A percentile compares a stretch with the other conserved stretches of the same genome.
Evolutionary conservation across 75 land plant species (phyloP).

Genomic region (Adiantum capillusveneris): DNA sequence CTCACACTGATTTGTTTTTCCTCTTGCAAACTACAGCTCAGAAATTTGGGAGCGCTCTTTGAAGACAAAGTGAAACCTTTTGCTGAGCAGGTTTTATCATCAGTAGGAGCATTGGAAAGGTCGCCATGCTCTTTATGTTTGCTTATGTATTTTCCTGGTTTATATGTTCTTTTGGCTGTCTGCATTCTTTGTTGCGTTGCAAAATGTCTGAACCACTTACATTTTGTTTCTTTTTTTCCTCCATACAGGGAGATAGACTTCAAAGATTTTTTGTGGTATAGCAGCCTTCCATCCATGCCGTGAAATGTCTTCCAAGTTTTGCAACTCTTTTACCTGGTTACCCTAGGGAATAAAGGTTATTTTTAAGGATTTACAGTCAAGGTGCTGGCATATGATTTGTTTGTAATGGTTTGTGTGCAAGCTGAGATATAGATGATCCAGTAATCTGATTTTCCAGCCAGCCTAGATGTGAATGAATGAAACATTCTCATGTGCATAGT

Average conservation of each 20-base stretch:
- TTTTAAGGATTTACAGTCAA: too few relatives aligned
- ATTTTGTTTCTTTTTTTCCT: too few relatives aligned
- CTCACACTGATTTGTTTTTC: not conserved
- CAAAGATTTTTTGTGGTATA: conserved; percentile 86
- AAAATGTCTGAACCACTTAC: too few relatives aligned
- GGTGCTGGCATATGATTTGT: too few relatives aligned
- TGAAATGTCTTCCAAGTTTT: not conserved
- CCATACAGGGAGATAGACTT: conserved; percentile 46
- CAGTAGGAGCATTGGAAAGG: conserved; percentile 35
- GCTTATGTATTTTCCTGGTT: not conserved
- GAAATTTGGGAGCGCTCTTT: conserved; percentile 40
- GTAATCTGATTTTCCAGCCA: too few relatives aligned
- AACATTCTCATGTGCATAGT: too few relatives aligned
- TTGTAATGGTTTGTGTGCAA: too few relatives aligned
- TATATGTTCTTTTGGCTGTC: too few relatives aligned
- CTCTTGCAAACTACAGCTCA: conserved; percentile 38
- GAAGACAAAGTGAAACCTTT: conserved; percentile 54
- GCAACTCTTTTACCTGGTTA: not conserved
- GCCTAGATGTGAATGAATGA: too few relatives aligned
- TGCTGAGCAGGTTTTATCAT: conserved; percentile 39
- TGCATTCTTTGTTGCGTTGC: too few relatives aligned
- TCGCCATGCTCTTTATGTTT: not conserved
- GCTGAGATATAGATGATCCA: too few relatives aligned
- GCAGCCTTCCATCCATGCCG: not conserved
- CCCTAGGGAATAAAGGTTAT: too few relatives aligned